These are phyloP conservation scores for Smallanthus sonchifolius DNA, from an alignment of 129 eudicot species.

Conservation along the genomic window DNA sequence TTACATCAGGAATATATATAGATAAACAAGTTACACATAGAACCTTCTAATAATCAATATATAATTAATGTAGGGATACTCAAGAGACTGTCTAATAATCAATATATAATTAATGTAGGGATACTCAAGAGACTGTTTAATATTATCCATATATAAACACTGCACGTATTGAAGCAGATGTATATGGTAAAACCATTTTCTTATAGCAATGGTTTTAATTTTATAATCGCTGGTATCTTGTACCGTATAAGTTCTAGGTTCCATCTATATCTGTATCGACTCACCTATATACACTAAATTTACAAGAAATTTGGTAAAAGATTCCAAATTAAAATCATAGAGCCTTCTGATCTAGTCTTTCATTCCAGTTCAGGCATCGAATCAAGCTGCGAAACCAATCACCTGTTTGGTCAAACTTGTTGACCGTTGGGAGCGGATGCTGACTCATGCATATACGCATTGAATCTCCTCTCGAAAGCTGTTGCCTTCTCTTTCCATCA, in stretches of 20 bases:
- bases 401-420: constrained; percentile 94
- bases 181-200: background rate
- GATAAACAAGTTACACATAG: too few species aligned
- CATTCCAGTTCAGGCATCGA: constrained; percentile 98
- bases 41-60: too few species aligned
- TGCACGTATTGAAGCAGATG: too few species aligned
- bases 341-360: constrained; percentile 94
- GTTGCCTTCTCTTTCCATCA: constrained; percentile 99
- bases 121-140: too few species aligned
- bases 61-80: too few species aligned
- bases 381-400: constrained; percentile 97
- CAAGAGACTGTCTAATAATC: too few species aligned
- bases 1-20: too few species aligned
- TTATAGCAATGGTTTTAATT: background rate
- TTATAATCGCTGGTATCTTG: background rate
- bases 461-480: constrained; percentile 96
- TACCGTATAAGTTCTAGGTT: constrained; percentile 6
- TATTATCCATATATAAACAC: too few species aligned
- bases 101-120: too few species aligned
- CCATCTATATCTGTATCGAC: constrained; percentile 9
- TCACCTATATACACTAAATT: constrained; percentile 44
- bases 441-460: constrained; percentile 86
- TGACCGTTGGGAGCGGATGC: constrained; percentile 98
- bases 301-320: constrained; percentile 23
- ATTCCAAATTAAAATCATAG: constrained; percentile 36